These are phyloP conservation scores for Polytrichum formosum DNA, from an alignment of 225 moss, liverwort and hornwort genomes.

Conservation along the genomic window DNA sequence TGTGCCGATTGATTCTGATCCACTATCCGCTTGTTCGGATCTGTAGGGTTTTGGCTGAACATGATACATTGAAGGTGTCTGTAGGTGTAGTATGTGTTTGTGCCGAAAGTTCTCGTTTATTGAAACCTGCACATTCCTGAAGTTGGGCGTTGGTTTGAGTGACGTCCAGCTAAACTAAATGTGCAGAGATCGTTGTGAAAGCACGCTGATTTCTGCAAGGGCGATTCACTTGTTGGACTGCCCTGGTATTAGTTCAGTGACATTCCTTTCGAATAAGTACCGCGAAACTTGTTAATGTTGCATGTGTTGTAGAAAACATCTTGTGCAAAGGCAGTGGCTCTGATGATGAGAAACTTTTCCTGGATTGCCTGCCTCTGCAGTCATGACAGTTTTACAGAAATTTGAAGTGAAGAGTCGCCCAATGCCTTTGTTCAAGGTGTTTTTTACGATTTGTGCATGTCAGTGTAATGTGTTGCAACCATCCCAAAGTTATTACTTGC, in stretches of 20 bases:
- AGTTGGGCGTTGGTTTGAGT: slow-evolving; percentile 8
- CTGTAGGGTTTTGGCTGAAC: too few species aligned
- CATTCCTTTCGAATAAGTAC: neutral
- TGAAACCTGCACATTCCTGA: slow-evolving; percentile 9
- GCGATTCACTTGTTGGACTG: neutral
- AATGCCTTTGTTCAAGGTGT: too few species aligned
- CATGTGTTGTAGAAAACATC: neutral
- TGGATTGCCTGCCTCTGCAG: slow-evolving; percentile 13
- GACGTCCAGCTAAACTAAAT: slow-evolving; percentile 16
- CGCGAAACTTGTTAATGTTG: neutral
- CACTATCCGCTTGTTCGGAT: too few species aligned
- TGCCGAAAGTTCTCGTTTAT: too few species aligned
- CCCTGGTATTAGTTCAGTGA: slow-evolving; percentile 7
- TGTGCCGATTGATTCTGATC: too few species aligned
- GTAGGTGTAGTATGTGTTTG: too few species aligned
- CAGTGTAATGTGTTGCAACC: too few species aligned
- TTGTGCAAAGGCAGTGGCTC: neutral
- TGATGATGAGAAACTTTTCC: slow-evolving; percentile 9
- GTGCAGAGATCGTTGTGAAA: slow-evolving; percentile 6
- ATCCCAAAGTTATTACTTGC: too few species aligned
- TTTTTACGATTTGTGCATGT: too few species aligned
- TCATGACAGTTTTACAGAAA: slow-evolving; percentile 13
- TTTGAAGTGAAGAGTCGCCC: slow-evolving; percentile 11
- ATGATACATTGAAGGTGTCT: too few species aligned
- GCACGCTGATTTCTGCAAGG: slow-evolving; percentile 4